These are phyloP conservation scores for Corchorus capsularis DNA, from an alignment of 345 rosid species.

Conservation along the genomic window DNA sequence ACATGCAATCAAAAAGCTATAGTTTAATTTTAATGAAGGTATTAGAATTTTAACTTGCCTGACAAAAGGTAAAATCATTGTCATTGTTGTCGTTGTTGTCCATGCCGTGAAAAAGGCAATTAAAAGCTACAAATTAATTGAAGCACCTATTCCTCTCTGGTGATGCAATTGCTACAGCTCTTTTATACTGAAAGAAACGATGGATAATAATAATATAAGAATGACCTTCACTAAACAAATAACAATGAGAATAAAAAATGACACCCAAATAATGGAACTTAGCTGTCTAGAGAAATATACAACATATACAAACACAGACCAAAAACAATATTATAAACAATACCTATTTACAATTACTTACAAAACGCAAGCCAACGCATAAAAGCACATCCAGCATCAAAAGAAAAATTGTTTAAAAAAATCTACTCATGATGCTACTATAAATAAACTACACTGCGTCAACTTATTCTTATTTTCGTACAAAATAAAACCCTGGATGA, in stretches of 20 bases:
- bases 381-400: background rate
- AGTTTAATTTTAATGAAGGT: background rate
- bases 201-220: background rate
- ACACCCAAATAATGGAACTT: background rate
- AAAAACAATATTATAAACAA: background rate
- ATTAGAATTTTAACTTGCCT: slow-evolving; percentile 37
- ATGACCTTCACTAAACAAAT: background rate
- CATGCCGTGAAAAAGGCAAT: background rate
- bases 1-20: background rate
- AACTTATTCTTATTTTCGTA: background rate
- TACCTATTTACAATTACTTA: background rate
- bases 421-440: background rate
- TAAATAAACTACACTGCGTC: background rate
- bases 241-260: background rate
- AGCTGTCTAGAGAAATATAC: background rate
- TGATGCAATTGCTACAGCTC: background rate
- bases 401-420: background rate
- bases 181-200: background rate
- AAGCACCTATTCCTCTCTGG: slow-evolving; percentile 4
- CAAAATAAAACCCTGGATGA: background rate
- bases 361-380: background rate
- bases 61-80: slow-evolving; percentile 65
- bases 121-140: background rate
- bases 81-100: slow-evolving; percentile 41
- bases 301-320: background rate